phyloP scores from a whole-genome alignment of 768 basidiomycete species.

The Tricholoma terreum region DNA sequence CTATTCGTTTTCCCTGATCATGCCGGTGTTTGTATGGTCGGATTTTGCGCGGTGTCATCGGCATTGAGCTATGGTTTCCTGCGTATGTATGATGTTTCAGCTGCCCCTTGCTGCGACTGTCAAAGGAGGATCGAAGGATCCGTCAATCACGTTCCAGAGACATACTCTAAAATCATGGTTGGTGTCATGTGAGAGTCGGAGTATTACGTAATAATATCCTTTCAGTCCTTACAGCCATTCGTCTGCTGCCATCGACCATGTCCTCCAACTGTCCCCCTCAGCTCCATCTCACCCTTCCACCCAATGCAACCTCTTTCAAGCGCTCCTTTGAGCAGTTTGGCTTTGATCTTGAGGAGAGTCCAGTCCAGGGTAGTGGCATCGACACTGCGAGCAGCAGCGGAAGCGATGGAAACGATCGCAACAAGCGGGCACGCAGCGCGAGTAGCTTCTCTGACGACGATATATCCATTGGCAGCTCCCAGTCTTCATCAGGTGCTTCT shows the following conservation, averaged over 20 bases:
- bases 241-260: constrained; percentile 30
- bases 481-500: constrained; percentile 34
- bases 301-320: constrained; percentile 53
- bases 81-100: too few relatives aligned
- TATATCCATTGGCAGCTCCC: constrained; percentile 32
- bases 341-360: constrained; percentile 53
- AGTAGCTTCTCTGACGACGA: constrained; percentile 41
- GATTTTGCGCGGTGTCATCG: too few relatives aligned
- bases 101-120: too few relatives aligned
- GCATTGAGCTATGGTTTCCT: too few relatives aligned
- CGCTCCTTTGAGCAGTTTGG: constrained; percentile 59
- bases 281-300: constrained; percentile 49
- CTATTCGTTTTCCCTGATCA: too few relatives aligned
- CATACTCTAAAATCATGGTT: too few relatives aligned
- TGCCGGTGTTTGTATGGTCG: too few relatives aligned
- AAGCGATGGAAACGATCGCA: constrained; percentile 45
- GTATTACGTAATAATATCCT: not conserved
- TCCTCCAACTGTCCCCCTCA: constrained; percentile 47
- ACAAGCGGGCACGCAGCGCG: constrained; percentile 56
- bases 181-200: too few relatives aligned
- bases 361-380: constrained; percentile 18
- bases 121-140: too few relatives aligned
- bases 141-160: too few relatives aligned
- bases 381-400: constrained; percentile 26
- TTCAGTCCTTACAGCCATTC: not conserved